Evolutionary conservation across 2,329 filamentous ascomycete species (phyloP).

Genomic region (Myotisia sp.): DNA sequence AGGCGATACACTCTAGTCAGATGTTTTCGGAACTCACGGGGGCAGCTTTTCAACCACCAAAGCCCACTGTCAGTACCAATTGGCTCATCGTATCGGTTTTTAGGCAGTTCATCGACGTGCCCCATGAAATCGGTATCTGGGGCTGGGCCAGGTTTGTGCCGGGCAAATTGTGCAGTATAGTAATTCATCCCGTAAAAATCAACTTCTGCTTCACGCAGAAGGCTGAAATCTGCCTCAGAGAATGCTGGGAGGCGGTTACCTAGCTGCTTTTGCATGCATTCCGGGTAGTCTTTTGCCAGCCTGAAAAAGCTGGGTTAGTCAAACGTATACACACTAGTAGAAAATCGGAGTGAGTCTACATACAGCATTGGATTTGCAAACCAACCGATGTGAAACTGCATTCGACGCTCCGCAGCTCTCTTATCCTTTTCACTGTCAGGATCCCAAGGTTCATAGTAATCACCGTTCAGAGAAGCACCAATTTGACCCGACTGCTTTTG

Average conservation of each 20-base stretch:
- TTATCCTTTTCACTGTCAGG: too few relatives aligned
- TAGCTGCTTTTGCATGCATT: slow-evolving; percentile 68
- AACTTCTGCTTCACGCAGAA: slow-evolving; percentile 76
- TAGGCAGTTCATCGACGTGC: not conserved
- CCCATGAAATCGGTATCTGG: not conserved
- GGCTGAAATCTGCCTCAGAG: slow-evolving; percentile 53
- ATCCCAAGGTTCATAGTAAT: too few relatives aligned
- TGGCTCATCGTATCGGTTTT: not conserved
- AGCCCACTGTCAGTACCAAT: slow-evolving; percentile 2
- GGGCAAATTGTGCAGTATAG: slow-evolving; percentile 80
- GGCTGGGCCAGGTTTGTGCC: slow-evolving; percentile 47
- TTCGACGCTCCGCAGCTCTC: too few relatives aligned
- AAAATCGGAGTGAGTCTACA: too few relatives aligned
- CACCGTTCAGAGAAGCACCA: too few relatives aligned
- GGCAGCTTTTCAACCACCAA: slow-evolving; percentile 3
- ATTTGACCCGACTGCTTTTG: too few relatives aligned
- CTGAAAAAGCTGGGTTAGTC: slow-evolving; percentile 83
- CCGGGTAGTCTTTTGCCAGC: slow-evolving; percentile 70
- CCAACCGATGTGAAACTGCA: too few relatives aligned
- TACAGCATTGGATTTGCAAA: too few relatives aligned
- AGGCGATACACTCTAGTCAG: not conserved
- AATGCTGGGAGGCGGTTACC: slow-evolving; percentile 62
- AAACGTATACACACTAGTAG: too few relatives aligned
- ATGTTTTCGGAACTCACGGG: not conserved
- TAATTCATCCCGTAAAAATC: slow-evolving; percentile 94